Evolutionary conservation across 2,329 filamentous ascomycete species (phyloP), one percentile per base, ranked within the genome.

Genomic region (Aspergillus floridensis): DNA sequence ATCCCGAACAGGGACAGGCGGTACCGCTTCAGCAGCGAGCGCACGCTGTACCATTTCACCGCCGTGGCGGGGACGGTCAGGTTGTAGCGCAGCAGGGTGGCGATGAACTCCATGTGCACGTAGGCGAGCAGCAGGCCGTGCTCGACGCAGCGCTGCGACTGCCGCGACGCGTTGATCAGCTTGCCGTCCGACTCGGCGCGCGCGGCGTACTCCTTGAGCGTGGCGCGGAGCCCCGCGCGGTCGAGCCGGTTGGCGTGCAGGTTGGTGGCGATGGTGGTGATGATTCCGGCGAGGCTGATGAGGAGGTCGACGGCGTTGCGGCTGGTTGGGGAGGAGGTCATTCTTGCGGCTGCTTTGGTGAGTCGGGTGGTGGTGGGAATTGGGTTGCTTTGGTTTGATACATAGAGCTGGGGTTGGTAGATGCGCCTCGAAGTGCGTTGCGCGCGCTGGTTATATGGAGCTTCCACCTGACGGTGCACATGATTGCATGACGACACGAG

Each of bases 181-280:
- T 22, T 26, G 5, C 57, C 63, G 56, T 68, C 66, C 5, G 57
- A 63, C 14, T 63, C 54, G 16, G 64, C 61, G 1, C 64, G 63
- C 16, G 52, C 32, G 5, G 64, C 58, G 58, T 67, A 67, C 14
- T 67, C 53, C 26, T 47, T 19, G 35, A 67, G 54, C 7, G 64
- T 46, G 46, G 58, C 55, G 16, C 57, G 61, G 16, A 67, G 49
- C 2, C 44, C 35, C 24, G 48, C 59, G 22, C 66, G 57, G 53
- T 68, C 61, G 4, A 65, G 35, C 21, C 57, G 53, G 22, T 63
- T 65, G 3, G 46, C 19, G 5, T 24, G 47, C 2, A 63, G 54
- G 16, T 65, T 65, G 21, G 24, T 57, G 44, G 44, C 59, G 57
- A 65, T 53, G 6, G 29, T 52, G 38, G 12, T 14, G 24, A 57